Base-by-base conservation (phyloP, 768 basidiomycete genomes). In the Mycena polygramma region DNA sequence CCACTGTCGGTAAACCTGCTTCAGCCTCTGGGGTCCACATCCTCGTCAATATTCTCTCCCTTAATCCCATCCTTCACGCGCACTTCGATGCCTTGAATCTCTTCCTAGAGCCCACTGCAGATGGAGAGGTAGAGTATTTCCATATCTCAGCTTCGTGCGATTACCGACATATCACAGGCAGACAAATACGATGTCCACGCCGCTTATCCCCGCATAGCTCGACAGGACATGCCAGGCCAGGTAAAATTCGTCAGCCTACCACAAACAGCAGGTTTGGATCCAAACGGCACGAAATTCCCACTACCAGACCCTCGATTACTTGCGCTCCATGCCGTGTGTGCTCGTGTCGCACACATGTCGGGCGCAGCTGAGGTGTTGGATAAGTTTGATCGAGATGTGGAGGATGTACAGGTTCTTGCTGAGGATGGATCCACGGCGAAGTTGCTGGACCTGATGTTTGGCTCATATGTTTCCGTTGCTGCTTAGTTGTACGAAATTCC, bases 321-420 rank as follows among this genome's bases (percentile, higher is more conserved):
- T 30, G 70, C 62, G 20, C n/a, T 76, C 35, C 75, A 78, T 57
- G 73, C 77, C 10, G 69, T 72, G 49, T 77, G 75, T 62, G 71
- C 62, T 45, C 73, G 77, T 62, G 77, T 78, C 36, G 74, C 75
- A n/a, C 72, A 77, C 51, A 49, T 78, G 7, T 77, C 77, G 13
- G 77, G 74, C 48, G 70, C 77, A 0, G 57, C 55, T 20, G 65
- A 77, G 13, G 64, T 37, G 19, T 26, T 66, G 55, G 64, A 66
- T 22, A 20, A 57, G 19, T 57, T 66, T 43, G 64, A 57, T n/a
- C 54, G 55, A n/a, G 64, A 66, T 48, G 55, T 48, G 6, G 64
- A 66, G 30, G 54, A 57, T 14, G 7, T 51, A 24, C 22, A 26
- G 24, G 57, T 52, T 26, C 51, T 52, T 52, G 51, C 51, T 26